A percentile compares a stretch with the other conserved stretches of the same genome.
These are phyloP conservation scores for Scheffersomyces segobiensis DNA, from an alignment of 1,139 yeast genomes.

Conservation along the genomic window DNA sequence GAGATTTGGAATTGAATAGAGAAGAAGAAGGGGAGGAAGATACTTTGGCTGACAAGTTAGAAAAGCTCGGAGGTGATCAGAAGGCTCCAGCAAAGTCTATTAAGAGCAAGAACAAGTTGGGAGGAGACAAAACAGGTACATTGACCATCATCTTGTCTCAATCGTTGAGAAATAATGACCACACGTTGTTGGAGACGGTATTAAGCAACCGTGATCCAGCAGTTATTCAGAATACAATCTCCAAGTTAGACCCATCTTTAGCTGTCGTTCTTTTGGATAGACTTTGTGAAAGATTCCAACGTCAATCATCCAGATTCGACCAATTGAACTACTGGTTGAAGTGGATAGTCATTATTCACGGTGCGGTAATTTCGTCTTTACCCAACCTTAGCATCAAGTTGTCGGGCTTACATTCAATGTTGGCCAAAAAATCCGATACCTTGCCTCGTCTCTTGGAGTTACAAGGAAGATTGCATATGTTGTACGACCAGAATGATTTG, in stretches of 20 bases:
- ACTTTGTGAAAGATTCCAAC: conserved; percentile 79
- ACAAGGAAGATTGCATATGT: conserved; percentile 76
- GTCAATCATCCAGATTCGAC: conserved; percentile 64
- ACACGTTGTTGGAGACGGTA: conserved; percentile 74
- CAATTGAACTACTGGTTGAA: conserved; percentile 86
- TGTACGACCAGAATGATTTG: conserved; percentile 68
- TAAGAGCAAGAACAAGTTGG: conserved; percentile 25
- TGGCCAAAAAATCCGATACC: conserved; percentile 71
- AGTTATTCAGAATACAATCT: conserved; percentile 70
- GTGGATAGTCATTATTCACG: conserved; percentile 90
- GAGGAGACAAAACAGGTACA: conserved; percentile 56
- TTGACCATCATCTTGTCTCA: conserved; percentile 68
- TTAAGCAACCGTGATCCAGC: conserved; percentile 72
- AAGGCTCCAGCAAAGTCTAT: conserved; percentile 17
- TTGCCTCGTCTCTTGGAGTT: conserved; percentile 78
- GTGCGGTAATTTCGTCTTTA: conserved; percentile 68
- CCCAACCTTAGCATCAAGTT: conserved; percentile 70
- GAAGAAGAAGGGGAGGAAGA: conserved; percentile 47
- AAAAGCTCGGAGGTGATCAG: conserved; percentile 38
- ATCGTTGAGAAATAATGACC: conserved; percentile 72
- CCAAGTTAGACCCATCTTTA: conserved; percentile 66
- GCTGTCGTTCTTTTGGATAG: conserved; percentile 79
- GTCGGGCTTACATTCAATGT: conserved; percentile 74
- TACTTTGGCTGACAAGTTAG: conserved; percentile 63
- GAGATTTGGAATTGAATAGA: conserved; percentile 46